Evolutionary conservation across 805 yeast species (phyloP).

Genomic region (Millerozyma miso): DNA sequence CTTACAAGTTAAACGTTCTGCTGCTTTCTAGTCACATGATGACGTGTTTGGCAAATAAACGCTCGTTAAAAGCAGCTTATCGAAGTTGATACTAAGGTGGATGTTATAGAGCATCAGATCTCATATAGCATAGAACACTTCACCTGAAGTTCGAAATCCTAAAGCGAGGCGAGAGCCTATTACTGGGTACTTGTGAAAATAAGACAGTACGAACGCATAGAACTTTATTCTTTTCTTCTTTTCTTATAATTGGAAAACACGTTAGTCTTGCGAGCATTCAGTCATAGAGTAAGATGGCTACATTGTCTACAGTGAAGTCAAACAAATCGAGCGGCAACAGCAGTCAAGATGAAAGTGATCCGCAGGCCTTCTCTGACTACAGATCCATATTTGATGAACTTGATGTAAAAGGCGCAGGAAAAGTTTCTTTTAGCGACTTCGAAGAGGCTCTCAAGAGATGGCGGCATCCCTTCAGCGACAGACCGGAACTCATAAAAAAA

Average conservation of each 20-base stretch:
- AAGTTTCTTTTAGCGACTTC: constrained; percentile 46
- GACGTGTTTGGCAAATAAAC: neutral
- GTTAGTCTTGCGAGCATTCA: neutral
- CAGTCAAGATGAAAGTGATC: neutral
- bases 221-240: neutral
- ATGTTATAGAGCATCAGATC: neutral
- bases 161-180: neutral
- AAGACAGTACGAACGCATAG: neutral
- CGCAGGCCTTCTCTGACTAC: constrained; percentile 19
- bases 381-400: constrained; percentile 29
- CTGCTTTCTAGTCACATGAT: no score
- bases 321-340: neutral
- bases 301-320: constrained; percentile 2
- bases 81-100: neutral
- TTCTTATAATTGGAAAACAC: neutral
- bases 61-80: neutral
- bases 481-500: constrained; percentile 52
- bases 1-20: no score
- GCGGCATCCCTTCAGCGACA: constrained; percentile 63
- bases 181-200: neutral
- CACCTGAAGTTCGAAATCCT: neutral
- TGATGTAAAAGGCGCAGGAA: constrained; percentile 42
- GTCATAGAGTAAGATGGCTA: neutral
- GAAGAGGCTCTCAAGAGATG: constrained; percentile 40
- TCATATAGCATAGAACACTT: neutral